Conservation (phyloP, 2,329 filamentous ascomycete species). For the Fusarium dimerum region DNA sequence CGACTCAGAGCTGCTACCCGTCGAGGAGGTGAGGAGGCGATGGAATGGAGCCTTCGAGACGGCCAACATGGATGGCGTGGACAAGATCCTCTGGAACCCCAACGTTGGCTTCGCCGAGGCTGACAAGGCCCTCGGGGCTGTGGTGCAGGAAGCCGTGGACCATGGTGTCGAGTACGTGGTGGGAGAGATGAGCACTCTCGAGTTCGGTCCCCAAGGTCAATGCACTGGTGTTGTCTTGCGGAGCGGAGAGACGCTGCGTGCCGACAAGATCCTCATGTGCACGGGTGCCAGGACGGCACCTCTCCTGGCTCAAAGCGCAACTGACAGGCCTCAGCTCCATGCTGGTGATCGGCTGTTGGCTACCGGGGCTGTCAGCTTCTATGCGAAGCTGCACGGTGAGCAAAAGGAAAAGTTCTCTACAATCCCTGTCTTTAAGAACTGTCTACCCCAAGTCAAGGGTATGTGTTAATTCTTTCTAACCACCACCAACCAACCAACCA, state of each 20-base stretch:
- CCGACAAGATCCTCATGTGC: constrained; percentile 54
- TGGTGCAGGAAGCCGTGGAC: constrained; percentile 53
- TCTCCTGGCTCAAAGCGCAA: constrained; percentile 53
- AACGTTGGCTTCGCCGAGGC: constrained; percentile 61
- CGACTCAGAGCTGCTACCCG: constrained; percentile 40
- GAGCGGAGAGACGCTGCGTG: constrained; percentile 47
- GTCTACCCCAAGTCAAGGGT: constrained; percentile 44
- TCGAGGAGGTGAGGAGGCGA: constrained; percentile 53
- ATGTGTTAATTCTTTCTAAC: constrained; percentile 14
- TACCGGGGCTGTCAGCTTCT: constrained; percentile 52
- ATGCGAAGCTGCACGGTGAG: constrained; percentile 38
- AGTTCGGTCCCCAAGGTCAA: constrained; percentile 46
- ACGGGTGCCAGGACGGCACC: constrained; percentile 59
- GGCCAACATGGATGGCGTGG: constrained; percentile 56
- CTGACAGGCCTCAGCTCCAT: constrained; percentile 51
- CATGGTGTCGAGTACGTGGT: constrained; percentile 57
- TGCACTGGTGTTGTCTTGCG: constrained; percentile 52
- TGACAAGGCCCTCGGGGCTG: constrained; percentile 55
- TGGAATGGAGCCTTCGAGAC: constrained; percentile 60
- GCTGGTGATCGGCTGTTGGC: constrained; percentile 55
- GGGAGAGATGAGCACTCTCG: constrained; percentile 48
- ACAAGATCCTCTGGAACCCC: constrained; percentile 58
- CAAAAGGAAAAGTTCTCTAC: constrained; percentile 50
- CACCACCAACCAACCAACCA: too few species aligned
- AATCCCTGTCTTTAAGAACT: constrained; percentile 56